These are phyloP conservation scores for Sugiyamaella paludigena DNA, from an alignment of 1,139 yeast species.

Conservation along the genomic window DNA sequence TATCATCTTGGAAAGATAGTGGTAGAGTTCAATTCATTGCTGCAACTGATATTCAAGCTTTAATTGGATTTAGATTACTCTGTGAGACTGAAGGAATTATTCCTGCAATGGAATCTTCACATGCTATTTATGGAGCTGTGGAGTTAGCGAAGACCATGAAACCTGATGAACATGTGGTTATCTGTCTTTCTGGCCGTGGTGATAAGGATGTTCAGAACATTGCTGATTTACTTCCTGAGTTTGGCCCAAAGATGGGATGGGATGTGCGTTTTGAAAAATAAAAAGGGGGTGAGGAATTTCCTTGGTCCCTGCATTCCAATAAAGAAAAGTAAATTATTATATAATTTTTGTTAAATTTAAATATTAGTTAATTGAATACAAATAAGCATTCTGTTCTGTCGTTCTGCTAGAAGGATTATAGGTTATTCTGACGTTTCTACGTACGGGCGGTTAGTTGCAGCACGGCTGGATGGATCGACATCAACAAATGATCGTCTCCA, in stretches of 20 bases:
- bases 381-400: too few species aligned
- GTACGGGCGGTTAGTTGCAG: too few species aligned
- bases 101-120: constrained; percentile 97
- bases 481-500: too few species aligned
- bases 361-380: neutral
- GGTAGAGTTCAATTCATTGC: constrained; percentile 91
- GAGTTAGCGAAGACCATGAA: constrained; percentile 82
- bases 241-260: constrained; percentile 94
- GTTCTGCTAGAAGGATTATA: too few species aligned
- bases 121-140: constrained; percentile 89
- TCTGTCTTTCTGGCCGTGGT: constrained; percentile 96
- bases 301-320: neutral
- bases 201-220: constrained; percentile 98
- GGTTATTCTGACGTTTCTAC: too few species aligned
- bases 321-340: neutral
- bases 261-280: constrained; percentile 72
- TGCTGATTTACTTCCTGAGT: constrained; percentile 84
- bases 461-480: too few species aligned
- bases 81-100: constrained; percentile 96
- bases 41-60: constrained; percentile 91
- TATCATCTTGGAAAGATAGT: constrained; percentile 89
- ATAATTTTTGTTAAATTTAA: neutral
- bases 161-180: constrained; percentile 76
- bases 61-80: constrained; percentile 80
- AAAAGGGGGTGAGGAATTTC: neutral